These are phyloP conservation scores for Daedaleopsis nitida DNA, from an alignment of 768 basidiomycete species.

Conservation along the genomic window DNA sequence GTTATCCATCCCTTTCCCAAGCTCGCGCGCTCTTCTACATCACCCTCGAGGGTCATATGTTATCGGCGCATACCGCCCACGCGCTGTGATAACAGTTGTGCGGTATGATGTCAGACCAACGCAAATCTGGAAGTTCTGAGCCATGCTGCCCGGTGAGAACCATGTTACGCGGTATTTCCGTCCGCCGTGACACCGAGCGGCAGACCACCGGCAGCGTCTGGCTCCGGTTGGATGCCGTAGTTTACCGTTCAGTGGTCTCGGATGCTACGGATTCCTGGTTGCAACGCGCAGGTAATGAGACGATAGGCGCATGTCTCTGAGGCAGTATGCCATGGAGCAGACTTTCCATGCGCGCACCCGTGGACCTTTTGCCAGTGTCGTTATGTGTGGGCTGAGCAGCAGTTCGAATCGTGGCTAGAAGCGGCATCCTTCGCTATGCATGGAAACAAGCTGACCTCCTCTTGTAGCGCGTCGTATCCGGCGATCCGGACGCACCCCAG, in stretches of 20 bases:
- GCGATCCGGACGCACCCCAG: conserved; percentile 55
- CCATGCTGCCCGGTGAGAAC: background rate
- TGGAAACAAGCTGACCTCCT: conserved; percentile 1
- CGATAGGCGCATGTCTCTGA: too few species aligned
- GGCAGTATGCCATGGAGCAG: too few species aligned
- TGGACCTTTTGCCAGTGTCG: too few species aligned
- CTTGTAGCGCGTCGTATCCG: conserved; percentile 54
- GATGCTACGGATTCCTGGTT: too few species aligned
- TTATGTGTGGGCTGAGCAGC: too few species aligned
- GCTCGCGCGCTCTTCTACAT: background rate
- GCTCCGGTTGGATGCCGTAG: too few species aligned
- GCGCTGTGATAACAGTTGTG: conserved; percentile 8
- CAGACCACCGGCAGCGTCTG: background rate
- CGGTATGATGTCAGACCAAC: background rate
- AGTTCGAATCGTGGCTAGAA: too few species aligned
- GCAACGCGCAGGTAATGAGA: too few species aligned
- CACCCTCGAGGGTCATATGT: background rate
- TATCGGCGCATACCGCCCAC: conserved; percentile 7
- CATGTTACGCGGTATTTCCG: too few species aligned
- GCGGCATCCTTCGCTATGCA: too few species aligned
- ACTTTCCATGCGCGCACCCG: too few species aligned
- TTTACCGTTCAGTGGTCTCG: background rate
- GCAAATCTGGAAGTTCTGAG: background rate
- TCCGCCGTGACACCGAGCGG: background rate
- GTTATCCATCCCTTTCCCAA: background rate